These are phyloP conservation scores for Diplodia seriata DNA, from an alignment of 2,329 filamentous ascomycete genomes.

Conservation along the genomic window DNA sequence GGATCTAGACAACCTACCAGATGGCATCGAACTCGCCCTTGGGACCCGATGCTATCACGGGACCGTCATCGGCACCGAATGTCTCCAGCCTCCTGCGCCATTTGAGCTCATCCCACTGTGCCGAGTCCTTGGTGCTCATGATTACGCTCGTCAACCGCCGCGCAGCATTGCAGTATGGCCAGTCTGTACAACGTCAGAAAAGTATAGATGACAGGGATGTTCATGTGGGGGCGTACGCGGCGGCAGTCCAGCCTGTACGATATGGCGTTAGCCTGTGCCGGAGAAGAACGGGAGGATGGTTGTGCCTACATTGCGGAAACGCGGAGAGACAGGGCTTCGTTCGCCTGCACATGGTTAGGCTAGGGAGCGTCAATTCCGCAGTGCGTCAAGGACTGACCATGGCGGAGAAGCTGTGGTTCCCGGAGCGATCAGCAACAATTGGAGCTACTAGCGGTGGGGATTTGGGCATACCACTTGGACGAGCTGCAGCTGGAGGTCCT, in stretches of 20 bases:
- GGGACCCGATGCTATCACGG: constrained; percentile 72
- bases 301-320: constrained; percentile 73
- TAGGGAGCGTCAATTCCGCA: neutral
- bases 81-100: constrained; percentile 81
- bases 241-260: constrained; percentile 55
- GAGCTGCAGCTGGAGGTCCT: constrained; percentile 78
- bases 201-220: constrained; percentile 35
- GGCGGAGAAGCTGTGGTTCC: constrained; percentile 46
- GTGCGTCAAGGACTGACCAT: constrained; percentile 41
- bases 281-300: neutral
- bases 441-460: constrained; percentile 6
- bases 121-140: constrained; percentile 60
- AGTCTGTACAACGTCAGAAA: constrained; percentile 58
- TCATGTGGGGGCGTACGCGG: constrained; percentile 49
- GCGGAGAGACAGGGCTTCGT: constrained; percentile 83
- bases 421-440: constrained; percentile 16
- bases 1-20: constrained; percentile 66
- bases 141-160: constrained; percentile 71
- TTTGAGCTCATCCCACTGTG: constrained; percentile 64
- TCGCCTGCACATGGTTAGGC: constrained; percentile 56
- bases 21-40: constrained; percentile 76
- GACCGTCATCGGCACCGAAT: constrained; percentile 70
- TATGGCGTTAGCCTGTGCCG: constrained; percentile 3
- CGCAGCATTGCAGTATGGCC: constrained; percentile 89
- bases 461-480: constrained; percentile 73